A percentile compares a stretch with the other conserved stretches of the same genome.
Evolutionary conservation across 2,329 filamentous ascomycete genomes (phyloP).

Genomic region (Ambrosiella xylebori): DNA sequence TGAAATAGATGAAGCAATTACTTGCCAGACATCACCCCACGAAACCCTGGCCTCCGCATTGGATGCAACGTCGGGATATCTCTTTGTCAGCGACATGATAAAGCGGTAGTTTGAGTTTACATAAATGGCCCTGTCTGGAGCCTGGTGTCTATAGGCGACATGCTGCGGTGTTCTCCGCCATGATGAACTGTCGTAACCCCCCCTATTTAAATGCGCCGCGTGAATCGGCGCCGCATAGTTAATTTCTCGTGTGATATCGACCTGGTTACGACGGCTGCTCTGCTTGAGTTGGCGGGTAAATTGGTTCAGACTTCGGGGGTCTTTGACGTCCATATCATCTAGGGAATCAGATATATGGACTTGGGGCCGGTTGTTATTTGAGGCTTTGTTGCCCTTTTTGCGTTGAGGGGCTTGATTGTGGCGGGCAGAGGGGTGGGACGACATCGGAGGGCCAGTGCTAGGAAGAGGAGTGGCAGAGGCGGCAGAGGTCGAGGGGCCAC

Average conservation of each 20-base stretch:
- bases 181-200: background rate
- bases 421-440: background rate
- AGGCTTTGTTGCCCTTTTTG: background rate
- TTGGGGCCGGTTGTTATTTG: background rate
- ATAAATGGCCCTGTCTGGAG: constrained; percentile 75
- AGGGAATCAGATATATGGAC: background rate
- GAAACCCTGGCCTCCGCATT: constrained; percentile 82
- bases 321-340: background rate
- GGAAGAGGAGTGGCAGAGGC: background rate
- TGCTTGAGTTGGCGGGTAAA: background rate
- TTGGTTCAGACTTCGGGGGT: background rate
- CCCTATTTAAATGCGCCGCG: background rate
- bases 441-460: background rate
- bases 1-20: constrained; percentile 77
- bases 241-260: background rate
- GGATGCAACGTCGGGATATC: constrained; percentile 59
- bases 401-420: background rate
- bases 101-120: constrained; percentile 97
- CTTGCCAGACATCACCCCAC: constrained; percentile 80
- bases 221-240: background rate
- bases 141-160: constrained; percentile 54
- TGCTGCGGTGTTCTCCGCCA: constrained; percentile 38
- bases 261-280: background rate
- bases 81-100: constrained; percentile 68
- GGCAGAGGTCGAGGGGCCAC: background rate